phyloP scores from a whole-genome alignment of 495 filamentous ascomycete species.

The Penicillium odoratum region DNA sequence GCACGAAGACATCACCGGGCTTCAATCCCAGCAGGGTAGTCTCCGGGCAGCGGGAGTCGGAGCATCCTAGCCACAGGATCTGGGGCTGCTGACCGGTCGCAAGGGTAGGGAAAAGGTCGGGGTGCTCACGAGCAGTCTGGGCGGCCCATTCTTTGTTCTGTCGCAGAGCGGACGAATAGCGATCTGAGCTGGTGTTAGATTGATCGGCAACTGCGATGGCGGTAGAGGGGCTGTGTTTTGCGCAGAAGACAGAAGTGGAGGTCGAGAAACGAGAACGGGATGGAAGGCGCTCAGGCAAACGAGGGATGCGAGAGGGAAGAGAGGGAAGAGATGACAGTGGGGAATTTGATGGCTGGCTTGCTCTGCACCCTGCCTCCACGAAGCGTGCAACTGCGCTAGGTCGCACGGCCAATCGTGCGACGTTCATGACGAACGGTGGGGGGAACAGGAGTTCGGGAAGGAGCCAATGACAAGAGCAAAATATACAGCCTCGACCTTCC shows the following conservation, averaged over 20 bases:
- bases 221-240: constrained; percentile 8
- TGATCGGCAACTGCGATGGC: constrained; percentile 20
- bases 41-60: constrained; percentile 85
- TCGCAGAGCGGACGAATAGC: constrained; percentile 33
- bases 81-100: constrained; percentile 68
- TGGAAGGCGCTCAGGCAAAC: neutral
- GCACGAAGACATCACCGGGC: constrained; percentile 88
- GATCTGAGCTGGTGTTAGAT: constrained; percentile 30
- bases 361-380: constrained; percentile 1
- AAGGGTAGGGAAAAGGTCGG: constrained; percentile 70
- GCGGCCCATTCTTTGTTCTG: constrained; percentile 71
- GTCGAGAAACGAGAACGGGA: constrained; percentile 23
- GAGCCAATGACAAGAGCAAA: constrained; percentile 9
- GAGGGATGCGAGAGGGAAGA: constrained; percentile 1
- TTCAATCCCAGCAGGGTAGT: constrained; percentile 78
- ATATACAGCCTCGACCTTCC: neutral
- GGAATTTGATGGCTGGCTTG: constrained; percentile 2
- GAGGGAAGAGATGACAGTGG: no score
- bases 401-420: constrained; percentile 24
- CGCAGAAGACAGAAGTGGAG: constrained; percentile 23
- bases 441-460: constrained; percentile 11
- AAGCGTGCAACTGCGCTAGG: constrained; percentile 17
- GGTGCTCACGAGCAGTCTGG: constrained; percentile 63
- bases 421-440: constrained; percentile 26
- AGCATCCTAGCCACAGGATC: constrained; percentile 92